Conservation (phyloP, 2,329 filamentous ascomycete genomes). For the Atkinsonella hypoxylon region DNA sequence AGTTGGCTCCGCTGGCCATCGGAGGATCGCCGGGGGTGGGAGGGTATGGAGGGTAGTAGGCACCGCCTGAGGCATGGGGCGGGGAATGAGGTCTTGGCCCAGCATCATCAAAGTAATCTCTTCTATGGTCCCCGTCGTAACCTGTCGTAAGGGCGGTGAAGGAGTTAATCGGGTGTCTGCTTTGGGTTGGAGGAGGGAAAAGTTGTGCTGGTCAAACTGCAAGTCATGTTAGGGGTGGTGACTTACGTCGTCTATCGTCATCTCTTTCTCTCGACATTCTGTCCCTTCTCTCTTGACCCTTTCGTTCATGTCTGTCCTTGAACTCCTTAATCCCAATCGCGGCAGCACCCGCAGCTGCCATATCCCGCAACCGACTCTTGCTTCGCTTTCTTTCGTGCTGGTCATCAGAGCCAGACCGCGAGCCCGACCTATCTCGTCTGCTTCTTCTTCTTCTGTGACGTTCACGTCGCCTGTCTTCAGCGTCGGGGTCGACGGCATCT, state of each 20-base stretch:
- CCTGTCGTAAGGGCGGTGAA: slow-evolving; percentile 13
- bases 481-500: slow-evolving; percentile 37
- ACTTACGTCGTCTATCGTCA: slow-evolving; percentile 14
- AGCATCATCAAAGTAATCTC: slow-evolving; percentile 25
- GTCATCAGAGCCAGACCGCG: slow-evolving; percentile 20
- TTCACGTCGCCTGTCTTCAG: slow-evolving; percentile 29
- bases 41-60: slow-evolving; percentile 33
- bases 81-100: slow-evolving; percentile 31
- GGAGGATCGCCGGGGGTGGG: slow-evolving; percentile 14
- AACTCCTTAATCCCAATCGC: slow-evolving; percentile 52
- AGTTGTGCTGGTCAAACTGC: background rate
- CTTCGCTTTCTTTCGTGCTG: slow-evolving; percentile 33
- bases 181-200: background rate
- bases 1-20: slow-evolving; percentile 6
- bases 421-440: slow-evolving; percentile 24
- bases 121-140: slow-evolving; percentile 23
- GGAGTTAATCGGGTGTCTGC: background rate
- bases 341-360: slow-evolving; percentile 42
- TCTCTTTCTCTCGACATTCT: slow-evolving; percentile 23
- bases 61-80: slow-evolving; percentile 38
- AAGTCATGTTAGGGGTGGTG: background rate
- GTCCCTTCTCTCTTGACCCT: slow-evolving; percentile 30
- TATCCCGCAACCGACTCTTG: slow-evolving; percentile 39
- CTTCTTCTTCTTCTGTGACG: slow-evolving; percentile 20
- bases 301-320: slow-evolving; percentile 27